Evolutionary conservation across 2,329 filamentous ascomycete species (phyloP), one percentile per base, ranked within the genome.

Genomic region (Ophiostoma angusticollis): DNA sequence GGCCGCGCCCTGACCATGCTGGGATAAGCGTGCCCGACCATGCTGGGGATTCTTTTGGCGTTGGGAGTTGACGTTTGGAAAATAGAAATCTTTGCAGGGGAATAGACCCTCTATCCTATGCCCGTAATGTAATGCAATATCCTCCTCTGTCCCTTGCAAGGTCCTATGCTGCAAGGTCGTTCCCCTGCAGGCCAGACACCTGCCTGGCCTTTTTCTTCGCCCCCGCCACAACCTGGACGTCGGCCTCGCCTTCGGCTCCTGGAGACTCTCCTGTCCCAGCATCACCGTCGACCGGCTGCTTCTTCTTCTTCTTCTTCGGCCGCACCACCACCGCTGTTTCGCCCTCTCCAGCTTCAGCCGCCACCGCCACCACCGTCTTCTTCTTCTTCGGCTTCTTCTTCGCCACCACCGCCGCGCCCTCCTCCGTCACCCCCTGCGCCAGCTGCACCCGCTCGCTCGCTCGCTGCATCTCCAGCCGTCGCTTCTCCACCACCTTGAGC

Each of bases 381-480:
- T 80, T 69, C 50, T 65, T 67, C 58, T 69, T 71, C 59, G 74
- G 77, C 63, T 74, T 79, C 60, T 74, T 79, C 60, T 78, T 81
- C 54, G 73, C 78, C 56, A 68, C 71, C 4, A 85, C 72, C 2
- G 80, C 68, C 0, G 70, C 73, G 1, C 76, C 78, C 51, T 81
- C 80, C 3, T 62, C 66, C 33, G 74, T 68, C 21, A 79, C 73
- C n/a, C 78, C 78, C 50, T 78, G 72, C 17, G 78, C 77, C 16
- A 79, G 72, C 49, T 82, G 72, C 27, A 87, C 78, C 40, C 80
- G 65, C 60, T 87, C 83, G 50, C 80, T 83, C 27, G 78, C 79
- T 41, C 82, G 65, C 60, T 87, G 83, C 86, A 96, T 94, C 60
- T 94, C 84, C 41, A 95, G 64, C 37, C 91, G 70, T 43, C 93